Evolutionary conservation across 345 rosid species (phyloP), one percentile per base, ranked within the genome.

Genomic region (Salix caprea): DNA sequence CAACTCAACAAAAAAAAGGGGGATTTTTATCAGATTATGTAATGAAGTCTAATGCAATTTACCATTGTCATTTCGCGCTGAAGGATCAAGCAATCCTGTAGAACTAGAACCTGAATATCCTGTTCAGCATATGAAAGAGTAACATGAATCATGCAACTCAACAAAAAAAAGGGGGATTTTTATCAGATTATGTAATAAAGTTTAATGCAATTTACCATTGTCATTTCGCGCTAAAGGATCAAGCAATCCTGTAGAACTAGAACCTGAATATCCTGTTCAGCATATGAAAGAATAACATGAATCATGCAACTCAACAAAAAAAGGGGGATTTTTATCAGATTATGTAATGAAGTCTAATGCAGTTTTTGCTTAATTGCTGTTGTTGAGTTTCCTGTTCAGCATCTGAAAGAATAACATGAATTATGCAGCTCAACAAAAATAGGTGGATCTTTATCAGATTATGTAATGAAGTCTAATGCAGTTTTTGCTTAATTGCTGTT

Each of bases 51-150:
- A 5, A 23, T n/a, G 34, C 34, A 32, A 32, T 32, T 32, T 61
- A 73, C 76, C 54, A 4, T 1, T 73, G 56, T 60, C 76, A 50
- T 39, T 73, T 73, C 39, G 54, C 67, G 39, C 39, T 26, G 39
- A 50, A 14, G 68, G 62, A 40, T 60, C 56, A 39, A 61, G 50
- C 26, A 39, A 58, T 73, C 21, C 28, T 4, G 46, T 50, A 39
- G 76, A 61, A 8, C 4, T 66, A n/a, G 76, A 46, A 46, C 50
- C 50, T 13, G 50, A 46, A 46, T 46, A 46, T 11, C 4, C 50
- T 13, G 50, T 2, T 46, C 50, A 46, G 16, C 4, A 23, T 8
- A 14, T 37, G 42, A 24, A 73, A 9, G 64, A 54, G 21, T 54
- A 7, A 2, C 56, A 3, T 16, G 26, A 9, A 48, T 16, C 18